Percentiles rank a stretch among this genome's conserved stretches.
These are phyloP conservation scores for Leishmania tarentolae DNA, from an alignment of 208 protist genomes.

Conservation along the genomic window DNA sequence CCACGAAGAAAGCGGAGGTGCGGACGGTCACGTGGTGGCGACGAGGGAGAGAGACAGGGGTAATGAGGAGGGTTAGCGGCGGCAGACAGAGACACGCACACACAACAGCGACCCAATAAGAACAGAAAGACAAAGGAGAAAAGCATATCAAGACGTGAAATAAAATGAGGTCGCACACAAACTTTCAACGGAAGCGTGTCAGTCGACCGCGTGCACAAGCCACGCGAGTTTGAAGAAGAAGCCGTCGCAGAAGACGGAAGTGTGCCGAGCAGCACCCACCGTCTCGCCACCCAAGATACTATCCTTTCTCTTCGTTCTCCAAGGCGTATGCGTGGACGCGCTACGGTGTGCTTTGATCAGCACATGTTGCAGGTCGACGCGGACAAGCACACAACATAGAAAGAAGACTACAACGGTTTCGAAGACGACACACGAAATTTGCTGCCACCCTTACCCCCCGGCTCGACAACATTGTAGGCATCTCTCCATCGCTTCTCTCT, in stretches of 20 bases:
- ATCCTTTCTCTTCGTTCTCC: not conserved
- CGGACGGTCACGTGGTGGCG: not conserved
- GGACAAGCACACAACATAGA: not conserved
- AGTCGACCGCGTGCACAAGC: not conserved
- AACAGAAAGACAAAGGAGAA: not conserved
- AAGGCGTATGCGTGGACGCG: not conserved
- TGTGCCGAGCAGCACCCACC: not conserved
- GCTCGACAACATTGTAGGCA: not conserved
- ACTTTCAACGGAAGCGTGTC: not conserved
- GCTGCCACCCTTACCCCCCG: not conserved
- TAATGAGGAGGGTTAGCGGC: not conserved
- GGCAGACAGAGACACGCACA: not conserved
- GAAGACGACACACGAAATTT: too few species aligned
- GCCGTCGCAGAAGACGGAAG: not conserved
- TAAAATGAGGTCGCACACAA: not conserved
- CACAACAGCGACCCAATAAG: not conserved
- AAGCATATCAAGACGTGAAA: not conserved
- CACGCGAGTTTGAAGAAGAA: not conserved
- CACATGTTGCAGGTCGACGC: not conserved
- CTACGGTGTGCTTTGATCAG: not conserved
- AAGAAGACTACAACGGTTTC: not conserved
- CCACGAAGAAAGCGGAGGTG: not conserved
- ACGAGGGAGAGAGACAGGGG: not conserved
- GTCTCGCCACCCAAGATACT: not conserved
- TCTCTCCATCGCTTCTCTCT: not conserved